These are phyloP conservation scores for Exophiala aquamarina DNA, from an alignment of 2,329 filamentous ascomycete species.

Conservation along the genomic window DNA sequence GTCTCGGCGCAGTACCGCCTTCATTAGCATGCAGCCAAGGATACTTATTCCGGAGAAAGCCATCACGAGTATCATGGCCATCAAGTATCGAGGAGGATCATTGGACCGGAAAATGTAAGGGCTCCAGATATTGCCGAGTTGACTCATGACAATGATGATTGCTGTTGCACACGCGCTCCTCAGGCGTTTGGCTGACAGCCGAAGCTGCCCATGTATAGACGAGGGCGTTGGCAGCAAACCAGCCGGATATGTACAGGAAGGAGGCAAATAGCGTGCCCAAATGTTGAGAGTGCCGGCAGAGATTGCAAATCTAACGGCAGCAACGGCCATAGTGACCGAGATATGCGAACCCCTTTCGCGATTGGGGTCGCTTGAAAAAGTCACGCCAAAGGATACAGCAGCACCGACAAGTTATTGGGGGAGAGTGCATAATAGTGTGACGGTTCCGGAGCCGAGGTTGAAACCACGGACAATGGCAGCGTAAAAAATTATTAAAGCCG, in stretches of 20 bases:
- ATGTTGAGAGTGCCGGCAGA: conserved; percentile 45
- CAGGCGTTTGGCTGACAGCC: conserved; percentile 58
- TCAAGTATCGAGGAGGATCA: neutral
- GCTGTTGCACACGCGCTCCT: conserved; percentile 44
- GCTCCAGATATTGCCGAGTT: neutral
- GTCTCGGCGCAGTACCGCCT: too few species aligned
- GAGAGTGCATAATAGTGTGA: conserved; percentile 22
- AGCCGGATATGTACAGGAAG: conserved; percentile 32
- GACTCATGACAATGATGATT: conserved; percentile 35
- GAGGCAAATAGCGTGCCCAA: conserved; percentile 31
- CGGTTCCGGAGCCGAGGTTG: conserved; percentile 20
- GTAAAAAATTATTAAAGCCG: conserved; percentile 23
- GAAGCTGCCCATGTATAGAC: conserved; percentile 43
- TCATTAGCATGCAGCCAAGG: too few species aligned
- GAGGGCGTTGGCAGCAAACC: conserved; percentile 38
- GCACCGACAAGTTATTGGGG: conserved; percentile 18
- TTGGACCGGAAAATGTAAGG: neutral
- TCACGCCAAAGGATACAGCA: neutral
- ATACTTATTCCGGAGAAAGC: neutral
- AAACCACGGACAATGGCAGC: conserved; percentile 23
- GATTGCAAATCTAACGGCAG: conserved; percentile 42
- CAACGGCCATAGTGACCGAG: conserved; percentile 59
- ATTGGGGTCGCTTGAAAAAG: neutral
- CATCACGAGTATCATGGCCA: neutral
- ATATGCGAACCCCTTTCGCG: conserved; percentile 68